Evolutionary conservation across 495 filamentous ascomycete species (phyloP).

Genomic region (Penicillium alfredii): DNA sequence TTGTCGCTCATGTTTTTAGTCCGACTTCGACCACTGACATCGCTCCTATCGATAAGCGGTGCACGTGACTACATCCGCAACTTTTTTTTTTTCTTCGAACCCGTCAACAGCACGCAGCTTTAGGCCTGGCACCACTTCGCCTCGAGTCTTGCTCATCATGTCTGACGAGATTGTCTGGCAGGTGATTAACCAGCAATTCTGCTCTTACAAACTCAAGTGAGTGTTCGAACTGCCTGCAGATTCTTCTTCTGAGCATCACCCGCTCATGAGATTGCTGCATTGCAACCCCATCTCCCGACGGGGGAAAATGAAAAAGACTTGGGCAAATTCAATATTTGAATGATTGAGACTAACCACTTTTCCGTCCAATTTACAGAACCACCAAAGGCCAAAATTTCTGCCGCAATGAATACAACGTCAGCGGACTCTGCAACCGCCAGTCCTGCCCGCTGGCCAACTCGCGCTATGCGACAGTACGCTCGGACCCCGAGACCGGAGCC

Average conservation of each 20-base stretch:
- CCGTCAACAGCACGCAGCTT: no score
- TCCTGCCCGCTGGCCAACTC: slow-evolving; percentile 94
- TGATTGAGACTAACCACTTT: slow-evolving; percentile 15
- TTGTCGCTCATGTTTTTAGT: no score
- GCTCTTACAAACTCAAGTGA: slow-evolving; percentile 93
- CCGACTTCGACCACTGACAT: slow-evolving; percentile 10
- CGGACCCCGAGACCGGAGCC: slow-evolving; percentile 69
- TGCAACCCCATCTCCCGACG: not conserved
- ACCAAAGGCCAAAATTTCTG: slow-evolving; percentile 93
- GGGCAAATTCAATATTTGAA: no score
- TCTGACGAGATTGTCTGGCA: slow-evolving; percentile 99
- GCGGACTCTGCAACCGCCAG: slow-evolving; percentile 89
- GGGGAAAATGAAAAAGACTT: slow-evolving; percentile 4
- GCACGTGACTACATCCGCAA: slow-evolving; percentile 29
- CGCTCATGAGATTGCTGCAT: not conserved
- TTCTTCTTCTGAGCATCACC: not conserved
- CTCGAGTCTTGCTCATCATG: slow-evolving; percentile 25
- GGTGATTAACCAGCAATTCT: slow-evolving; percentile 93
- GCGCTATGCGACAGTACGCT: slow-evolving; percentile 89
- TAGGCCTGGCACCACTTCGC: no score
- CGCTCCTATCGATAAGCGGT: slow-evolving; percentile 33
- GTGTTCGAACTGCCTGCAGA: no score
- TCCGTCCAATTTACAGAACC: slow-evolving; percentile 48
- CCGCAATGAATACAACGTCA: slow-evolving; percentile 93
- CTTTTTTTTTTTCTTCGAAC: slow-evolving; percentile 31